Evolutionary conservation across 306 rosid genomes (phyloP), one percentile per base, ranked within the genome.

Genomic region (Bauhinia variegata): DNA sequence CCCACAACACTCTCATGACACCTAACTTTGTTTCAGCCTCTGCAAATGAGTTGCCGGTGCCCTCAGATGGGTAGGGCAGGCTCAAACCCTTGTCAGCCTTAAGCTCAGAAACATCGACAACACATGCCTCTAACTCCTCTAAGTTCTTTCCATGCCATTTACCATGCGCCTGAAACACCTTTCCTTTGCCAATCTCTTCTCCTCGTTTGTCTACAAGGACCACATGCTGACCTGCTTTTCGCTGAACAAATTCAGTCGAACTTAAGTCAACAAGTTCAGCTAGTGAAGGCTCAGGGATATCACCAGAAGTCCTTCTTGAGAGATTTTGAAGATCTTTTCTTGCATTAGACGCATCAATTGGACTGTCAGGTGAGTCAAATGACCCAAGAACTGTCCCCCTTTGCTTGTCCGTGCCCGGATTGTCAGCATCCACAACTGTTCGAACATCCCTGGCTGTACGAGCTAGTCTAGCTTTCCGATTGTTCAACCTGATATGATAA

Each of bases 391-490:
- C 68, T 6, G 75, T 73, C 53, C 66, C 83, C 49, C 73, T 79
- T 77, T 65, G 92, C 78, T 74, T 87, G 70, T 87, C 95, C 32
- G 75, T 69, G 57, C 71, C 66, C 12, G 83, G 67, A 72, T 42
- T 49, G 19, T 83, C 97, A 12, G 39, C 80, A 67, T 83, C 92
- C 8, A 64, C 77, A 54, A 75, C 68, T 31, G 81, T 71, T 17
- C 78, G 92, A 63, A 79, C 82, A 70, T 89, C 96, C 68, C 69
- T 87, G 49, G 88, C 95, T 0, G 95, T 78, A 15, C 95, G 91
- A 48, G 97, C 99, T 41, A 93, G 84, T 87, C 87, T 90, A 18
- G 97, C 99, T 71, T 93, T 88, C 73, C 97, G 86, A 65, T 93
- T 93, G 73, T 93, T 93, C 85, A 93, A 80, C 99, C 97, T 93